Conservation (phyloP, 257 asterid species). For the Solanum virginianum region DNA sequence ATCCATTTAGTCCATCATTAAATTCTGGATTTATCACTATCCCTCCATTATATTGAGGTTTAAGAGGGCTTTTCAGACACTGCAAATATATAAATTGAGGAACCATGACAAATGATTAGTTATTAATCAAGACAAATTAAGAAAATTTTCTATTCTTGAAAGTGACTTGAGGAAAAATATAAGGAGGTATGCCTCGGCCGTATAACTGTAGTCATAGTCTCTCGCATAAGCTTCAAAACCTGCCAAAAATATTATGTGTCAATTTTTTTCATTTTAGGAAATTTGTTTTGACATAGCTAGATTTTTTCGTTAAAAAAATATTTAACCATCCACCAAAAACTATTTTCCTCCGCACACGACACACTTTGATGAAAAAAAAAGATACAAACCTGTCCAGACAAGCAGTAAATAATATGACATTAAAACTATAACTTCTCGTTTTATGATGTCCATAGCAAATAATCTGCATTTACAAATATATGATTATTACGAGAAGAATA, state of each 20-base stretch:
- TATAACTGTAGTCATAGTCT: not conserved
- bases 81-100: not conserved
- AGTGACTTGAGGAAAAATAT: not conserved
- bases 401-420: not conserved
- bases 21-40: constrained; percentile 20
- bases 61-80: constrained; percentile 23
- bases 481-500: not conserved
- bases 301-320: too few species aligned
- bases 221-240: not conserved
- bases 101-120: not conserved
- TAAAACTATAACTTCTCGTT: not conserved
- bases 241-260: not conserved
- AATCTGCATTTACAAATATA: not conserved
- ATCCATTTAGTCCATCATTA: constrained; percentile 9
- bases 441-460: not conserved
- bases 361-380: not conserved
- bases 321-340: not conserved
- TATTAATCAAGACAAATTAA: not conserved
- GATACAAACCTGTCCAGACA: not conserved
- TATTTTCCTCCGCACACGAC: not conserved
- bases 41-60: constrained; percentile 27
- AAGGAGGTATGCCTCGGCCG: not conserved
- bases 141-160: not conserved
- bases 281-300: too few species aligned
- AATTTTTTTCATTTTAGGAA: not conserved